These are phyloP conservation scores for Castanea crenata DNA, from an alignment of 306 rosid genomes.

Conservation along the genomic window DNA sequence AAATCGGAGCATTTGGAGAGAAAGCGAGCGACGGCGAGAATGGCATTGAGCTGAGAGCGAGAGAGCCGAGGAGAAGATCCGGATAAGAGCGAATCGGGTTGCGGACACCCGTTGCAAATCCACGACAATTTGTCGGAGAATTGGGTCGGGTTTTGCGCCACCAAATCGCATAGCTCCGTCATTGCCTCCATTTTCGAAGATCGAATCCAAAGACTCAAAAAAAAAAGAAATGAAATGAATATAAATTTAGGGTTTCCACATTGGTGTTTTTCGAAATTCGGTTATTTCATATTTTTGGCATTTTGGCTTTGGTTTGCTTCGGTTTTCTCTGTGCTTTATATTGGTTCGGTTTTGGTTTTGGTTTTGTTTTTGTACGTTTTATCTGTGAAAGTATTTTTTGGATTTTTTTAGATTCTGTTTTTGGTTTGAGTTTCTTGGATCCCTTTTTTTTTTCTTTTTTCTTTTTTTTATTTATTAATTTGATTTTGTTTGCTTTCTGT, in stretches of 20 bases:
- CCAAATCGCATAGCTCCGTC: conserved; percentile 89
- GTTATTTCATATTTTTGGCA: too few species aligned
- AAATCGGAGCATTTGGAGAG: conserved; percentile 66
- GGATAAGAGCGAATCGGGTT: conserved; percentile 55
- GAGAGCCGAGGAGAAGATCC: conserved; percentile 86
- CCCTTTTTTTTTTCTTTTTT: too few species aligned
- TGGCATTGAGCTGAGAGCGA: conserved; percentile 89
- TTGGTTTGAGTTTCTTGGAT: too few species aligned
- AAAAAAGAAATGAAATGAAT: too few species aligned
- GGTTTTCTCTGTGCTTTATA: too few species aligned
- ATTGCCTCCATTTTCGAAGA: conserved; percentile 69
- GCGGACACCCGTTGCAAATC: conserved; percentile 82
- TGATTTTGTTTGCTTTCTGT: too few species aligned
- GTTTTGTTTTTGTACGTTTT: too few species aligned
- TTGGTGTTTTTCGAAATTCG: not conserved
- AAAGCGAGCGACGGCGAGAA: conserved; percentile 78
- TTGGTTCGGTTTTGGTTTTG: too few species aligned
- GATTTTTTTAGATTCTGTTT: too few species aligned
- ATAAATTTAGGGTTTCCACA: not conserved
- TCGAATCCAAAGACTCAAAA: conserved; percentile 12
- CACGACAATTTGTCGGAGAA: conserved; percentile 76
- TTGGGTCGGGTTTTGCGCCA: conserved; percentile 71
- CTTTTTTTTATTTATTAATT: too few species aligned
- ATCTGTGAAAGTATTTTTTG: too few species aligned
- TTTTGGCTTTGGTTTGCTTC: too few species aligned